Conservation (phyloP, 768 basidiomycete species). For the Pleurotus giganteus region DNA sequence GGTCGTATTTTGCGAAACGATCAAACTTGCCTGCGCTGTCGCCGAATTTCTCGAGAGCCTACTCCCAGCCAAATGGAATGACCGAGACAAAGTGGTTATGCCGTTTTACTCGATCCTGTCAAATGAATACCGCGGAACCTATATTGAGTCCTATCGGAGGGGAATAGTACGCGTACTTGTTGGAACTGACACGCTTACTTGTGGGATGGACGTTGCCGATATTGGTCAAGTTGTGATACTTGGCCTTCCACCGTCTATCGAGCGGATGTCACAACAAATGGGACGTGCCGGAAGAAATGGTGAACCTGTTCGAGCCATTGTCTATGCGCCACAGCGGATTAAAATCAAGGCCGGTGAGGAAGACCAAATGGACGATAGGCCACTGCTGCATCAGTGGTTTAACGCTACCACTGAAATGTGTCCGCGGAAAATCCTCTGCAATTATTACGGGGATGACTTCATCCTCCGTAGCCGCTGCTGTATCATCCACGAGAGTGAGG, state of each 20-base stretch:
- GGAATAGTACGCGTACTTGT: not conserved
- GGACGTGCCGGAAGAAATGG: slow-evolving; percentile 1
- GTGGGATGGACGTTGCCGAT: slow-evolving; percentile 12
- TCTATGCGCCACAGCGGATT: slow-evolving; percentile 20
- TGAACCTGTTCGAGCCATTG: slow-evolving; percentile 17
- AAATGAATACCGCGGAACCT: not conserved
- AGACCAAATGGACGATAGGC: not conserved
- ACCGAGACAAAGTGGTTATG: not conserved
- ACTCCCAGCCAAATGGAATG: not conserved
- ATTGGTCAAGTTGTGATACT: slow-evolving; percentile 16
- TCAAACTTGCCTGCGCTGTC: not conserved
- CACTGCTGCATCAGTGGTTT: not conserved
- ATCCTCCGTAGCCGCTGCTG: not conserved
- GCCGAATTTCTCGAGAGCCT: not conserved
- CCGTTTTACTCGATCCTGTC: not conserved
- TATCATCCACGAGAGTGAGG: not conserved
- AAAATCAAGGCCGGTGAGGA: not conserved
- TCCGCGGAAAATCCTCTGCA: not conserved
- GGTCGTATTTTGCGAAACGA: not conserved
- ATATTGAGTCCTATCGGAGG: not conserved
- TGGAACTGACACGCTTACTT: slow-evolving; percentile 7
- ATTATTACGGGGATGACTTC: not conserved
- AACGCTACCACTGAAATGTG: not conserved
- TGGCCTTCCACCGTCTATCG: not conserved
- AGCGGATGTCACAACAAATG: not conserved